Base-by-base conservation (phyloP, 345 rosid species). In the Gossypium ekmanianum region DNA sequence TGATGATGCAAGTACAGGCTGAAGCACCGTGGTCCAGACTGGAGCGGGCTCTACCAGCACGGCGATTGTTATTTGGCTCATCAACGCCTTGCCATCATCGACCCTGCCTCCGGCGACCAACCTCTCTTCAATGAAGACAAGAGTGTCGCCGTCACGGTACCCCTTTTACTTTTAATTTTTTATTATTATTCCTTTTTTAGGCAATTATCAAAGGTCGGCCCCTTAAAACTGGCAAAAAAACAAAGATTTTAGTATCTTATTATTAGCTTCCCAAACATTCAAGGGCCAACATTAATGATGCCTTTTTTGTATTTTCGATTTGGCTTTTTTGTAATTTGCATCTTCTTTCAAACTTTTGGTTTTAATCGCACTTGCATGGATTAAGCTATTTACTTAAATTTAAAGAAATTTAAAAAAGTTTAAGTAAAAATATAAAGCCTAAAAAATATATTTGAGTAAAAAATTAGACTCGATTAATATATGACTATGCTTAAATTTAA, bases 21-120 rank as follows among this genome's bases (percentile, higher is more conserved):
- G 87, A 92, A 88, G 90, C 99, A 95, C 78, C 89, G 99, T 71
- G 99, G 99, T 56, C 99, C 99, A 7, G 99, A 95, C 80, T 95
- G 99, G 99, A 95, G 99, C 75, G 99, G 99, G 10, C 73, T 95
- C 45, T 88, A 88, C 64, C 97, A 94, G 74, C 75, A 88, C 24
- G 92, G 88, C 39, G 94, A 84, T 55, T 89, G 61, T 77, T 95
- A 79, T 77, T 85, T 95, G 82, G 86, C 97, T 3, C 99, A 93
- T 81, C 97, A 95, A 80, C 89, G 98, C 45, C 86, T 95, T 9
- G 99, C 99, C 3, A 88, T 95, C 77, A 71, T 95, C 0, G 99
- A 95, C 64, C 97, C 98, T 61, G 88, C 92, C 43, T 95, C 99
- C 0, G 99, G 99, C 56, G 99, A 95, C 77, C 98, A 95, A 73